These are phyloP conservation scores for Sabuloglossum arenarium DNA, from an alignment of 495 filamentous ascomycete species.

Conservation along the genomic window DNA sequence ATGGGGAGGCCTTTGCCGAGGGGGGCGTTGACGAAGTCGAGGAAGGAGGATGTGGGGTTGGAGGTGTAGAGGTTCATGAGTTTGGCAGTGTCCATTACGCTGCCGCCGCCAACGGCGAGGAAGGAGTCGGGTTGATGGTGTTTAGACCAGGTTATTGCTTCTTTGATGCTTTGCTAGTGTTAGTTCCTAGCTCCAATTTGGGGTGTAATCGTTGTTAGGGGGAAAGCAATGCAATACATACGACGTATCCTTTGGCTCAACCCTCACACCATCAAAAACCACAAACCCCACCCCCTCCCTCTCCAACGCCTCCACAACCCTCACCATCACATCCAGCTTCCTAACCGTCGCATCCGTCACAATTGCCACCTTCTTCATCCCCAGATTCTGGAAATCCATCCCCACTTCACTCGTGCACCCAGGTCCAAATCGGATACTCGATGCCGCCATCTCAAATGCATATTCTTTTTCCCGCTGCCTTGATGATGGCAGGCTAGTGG, in stretches of 20 bases:
- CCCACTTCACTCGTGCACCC: slow-evolving; percentile 94
- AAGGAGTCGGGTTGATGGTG: slow-evolving; percentile 67
- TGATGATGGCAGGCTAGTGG: slow-evolving; percentile 31
- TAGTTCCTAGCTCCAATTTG: too few relatives aligned
- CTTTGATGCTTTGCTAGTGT: slow-evolving; percentile 29
- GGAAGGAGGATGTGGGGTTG: slow-evolving; percentile 72
- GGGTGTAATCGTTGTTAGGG: too few relatives aligned
- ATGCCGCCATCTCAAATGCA: slow-evolving; percentile 95
- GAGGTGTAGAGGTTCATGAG: slow-evolving; percentile 90
- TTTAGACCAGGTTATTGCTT: slow-evolving; percentile 70
- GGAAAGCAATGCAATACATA: slow-evolving; percentile 23
- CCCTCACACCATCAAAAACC: slow-evolving; percentile 52
- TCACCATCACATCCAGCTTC: slow-evolving; percentile 57
- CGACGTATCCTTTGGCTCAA: slow-evolving; percentile 91
- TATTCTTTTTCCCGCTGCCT: slow-evolving; percentile 60
- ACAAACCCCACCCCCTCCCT: slow-evolving; percentile 58
- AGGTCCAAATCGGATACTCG: slow-evolving; percentile 79
- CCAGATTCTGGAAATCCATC: slow-evolving; percentile 93
- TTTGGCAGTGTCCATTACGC: slow-evolving; percentile 89
- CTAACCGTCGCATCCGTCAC: slow-evolving; percentile 71
- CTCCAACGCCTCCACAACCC: slow-evolving; percentile 57
- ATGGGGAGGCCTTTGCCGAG: slow-evolving; percentile 76
- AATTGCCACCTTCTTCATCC: slow-evolving; percentile 64
- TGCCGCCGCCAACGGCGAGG: slow-evolving; percentile 61
- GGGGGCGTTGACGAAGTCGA: slow-evolving; percentile 95